Evolutionary conservation across 2,329 filamentous ascomycete genomes (phyloP).

Genomic region (Shiraia sp.): DNA sequence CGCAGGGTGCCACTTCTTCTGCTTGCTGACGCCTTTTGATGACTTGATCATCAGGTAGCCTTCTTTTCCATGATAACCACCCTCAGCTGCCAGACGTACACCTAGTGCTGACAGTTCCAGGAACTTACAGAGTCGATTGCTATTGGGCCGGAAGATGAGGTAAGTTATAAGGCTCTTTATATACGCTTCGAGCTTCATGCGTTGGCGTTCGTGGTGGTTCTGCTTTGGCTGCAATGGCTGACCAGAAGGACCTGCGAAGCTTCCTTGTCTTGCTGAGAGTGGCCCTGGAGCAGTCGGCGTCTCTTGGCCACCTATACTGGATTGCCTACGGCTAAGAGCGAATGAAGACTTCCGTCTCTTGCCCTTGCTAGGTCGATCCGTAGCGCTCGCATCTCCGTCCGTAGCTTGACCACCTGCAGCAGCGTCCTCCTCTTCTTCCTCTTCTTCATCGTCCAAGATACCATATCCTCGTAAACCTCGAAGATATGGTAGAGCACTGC

Average conservation of each 20-base stretch:
- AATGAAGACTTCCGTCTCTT: constrained; percentile 61
- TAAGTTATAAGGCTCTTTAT: constrained; percentile 92
- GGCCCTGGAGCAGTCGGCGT: constrained; percentile 23
- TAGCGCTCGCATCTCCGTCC: constrained; percentile 71
- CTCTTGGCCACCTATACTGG: constrained; percentile 52
- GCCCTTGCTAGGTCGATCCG: constrained; percentile 60
- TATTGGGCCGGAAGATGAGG: constrained; percentile 95
- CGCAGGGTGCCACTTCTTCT: constrained; percentile 75
- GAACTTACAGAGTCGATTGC: constrained; percentile 94
- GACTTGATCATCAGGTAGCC: constrained; percentile 92
- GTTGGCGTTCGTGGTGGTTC: constrained; percentile 76
- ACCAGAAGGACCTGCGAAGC: constrained; percentile 47
- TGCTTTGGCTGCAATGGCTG: constrained; percentile 50
- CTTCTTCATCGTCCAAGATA: constrained; percentile 66
- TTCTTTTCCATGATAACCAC: constrained; percentile 97
- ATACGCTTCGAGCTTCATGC: constrained; percentile 85
- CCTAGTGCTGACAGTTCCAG: constrained; percentile 92
- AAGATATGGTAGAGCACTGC: constrained; percentile 86
- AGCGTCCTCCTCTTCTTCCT: constrained; percentile 71
- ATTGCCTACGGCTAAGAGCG: constrained; percentile 61
- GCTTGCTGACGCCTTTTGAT: constrained; percentile 83
- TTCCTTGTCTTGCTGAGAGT: constrained; percentile 38
- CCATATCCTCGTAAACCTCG: constrained; percentile 73
- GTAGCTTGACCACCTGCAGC: constrained; percentile 55
- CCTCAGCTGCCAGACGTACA: constrained; percentile 90